A percentile compares a stretch with the other conserved stretches of the same genome.
These are phyloP conservation scores for Penicillium sp. DNA, from an alignment of 2,329 filamentous ascomycete genomes.

Conservation along the genomic window DNA sequence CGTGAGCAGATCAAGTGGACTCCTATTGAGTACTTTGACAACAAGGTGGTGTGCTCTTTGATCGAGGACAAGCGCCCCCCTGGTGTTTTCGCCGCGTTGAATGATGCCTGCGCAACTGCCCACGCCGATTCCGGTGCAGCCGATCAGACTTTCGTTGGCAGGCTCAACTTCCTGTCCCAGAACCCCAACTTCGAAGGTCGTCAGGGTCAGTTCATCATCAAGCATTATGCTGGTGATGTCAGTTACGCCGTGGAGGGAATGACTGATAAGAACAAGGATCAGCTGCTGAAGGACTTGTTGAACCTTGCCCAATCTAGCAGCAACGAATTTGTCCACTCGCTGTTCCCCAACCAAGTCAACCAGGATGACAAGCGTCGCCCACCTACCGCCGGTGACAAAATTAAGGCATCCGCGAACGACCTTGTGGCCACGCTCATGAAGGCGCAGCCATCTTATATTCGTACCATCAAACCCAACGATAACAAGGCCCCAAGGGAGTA, in stretches of 20 bases:
- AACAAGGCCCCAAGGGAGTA: constrained; percentile 96
- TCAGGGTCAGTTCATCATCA: constrained; percentile 96
- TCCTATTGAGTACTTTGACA: constrained; percentile 98
- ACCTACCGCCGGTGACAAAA: constrained; percentile 93
- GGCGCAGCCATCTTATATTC: constrained; percentile 94
- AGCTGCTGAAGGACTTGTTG: constrained; percentile 87
- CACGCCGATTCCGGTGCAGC: constrained; percentile 92
- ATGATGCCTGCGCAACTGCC: constrained; percentile 97
- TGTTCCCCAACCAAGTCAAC: constrained; percentile 92
- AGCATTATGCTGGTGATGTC: constrained; percentile 98
- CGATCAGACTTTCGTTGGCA: constrained; percentile 92
- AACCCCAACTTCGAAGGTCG: constrained; percentile 89
- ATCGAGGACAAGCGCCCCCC: constrained; percentile 90
- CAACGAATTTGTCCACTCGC: constrained; percentile 78
- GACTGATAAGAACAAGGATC: constrained; percentile 99
- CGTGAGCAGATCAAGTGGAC: constrained; percentile 97
- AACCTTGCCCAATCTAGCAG: constrained; percentile 80
- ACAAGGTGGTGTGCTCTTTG: constrained; percentile 96
- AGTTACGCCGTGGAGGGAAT: constrained; percentile 92
- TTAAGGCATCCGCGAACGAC: constrained; percentile 90
- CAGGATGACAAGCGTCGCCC: constrained; percentile 93
- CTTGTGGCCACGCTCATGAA: constrained; percentile 96
- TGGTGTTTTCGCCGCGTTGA: constrained; percentile 91
- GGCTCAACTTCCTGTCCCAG: constrained; percentile 79
- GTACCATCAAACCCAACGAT: constrained; percentile 98